A percentile compares a stretch with the other conserved stretches of the same genome.
These are phyloP conservation scores for Wickerhamomyces kurtzmanii DNA, from an alignment of 805 yeast genomes.

Conservation along the genomic window DNA sequence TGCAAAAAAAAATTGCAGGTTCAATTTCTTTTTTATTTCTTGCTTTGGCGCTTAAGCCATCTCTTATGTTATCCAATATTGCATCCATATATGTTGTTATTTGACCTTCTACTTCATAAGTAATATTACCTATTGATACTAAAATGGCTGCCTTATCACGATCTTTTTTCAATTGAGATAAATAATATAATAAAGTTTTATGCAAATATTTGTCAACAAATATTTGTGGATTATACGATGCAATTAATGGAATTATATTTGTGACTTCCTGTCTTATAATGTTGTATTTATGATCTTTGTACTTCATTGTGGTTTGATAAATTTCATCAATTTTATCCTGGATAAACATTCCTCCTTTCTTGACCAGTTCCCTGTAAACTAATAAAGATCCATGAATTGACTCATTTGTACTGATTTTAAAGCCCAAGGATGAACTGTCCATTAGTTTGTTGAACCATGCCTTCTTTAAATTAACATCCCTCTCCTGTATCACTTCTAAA, in stretches of 20 bases:
- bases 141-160: constrained; percentile 72
- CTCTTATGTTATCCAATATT: constrained; percentile 74
- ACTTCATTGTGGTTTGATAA: constrained; percentile 62
- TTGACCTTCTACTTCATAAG: constrained; percentile 65
- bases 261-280: constrained; percentile 81
- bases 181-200: constrained; percentile 64
- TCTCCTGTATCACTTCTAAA: constrained; percentile 64
- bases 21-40: constrained; percentile 55
- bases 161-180: constrained; percentile 67
- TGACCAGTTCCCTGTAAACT: constrained; percentile 70
- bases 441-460: constrained; percentile 69
- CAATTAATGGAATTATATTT: constrained; percentile 71
- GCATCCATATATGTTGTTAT: constrained; percentile 85
- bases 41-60: constrained; percentile 46
- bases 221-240: constrained; percentile 62
- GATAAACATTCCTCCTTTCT: constrained; percentile 64
- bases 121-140: constrained; percentile 75
- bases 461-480: constrained; percentile 62
- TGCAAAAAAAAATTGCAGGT: constrained; percentile 80
- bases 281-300: constrained; percentile 68
- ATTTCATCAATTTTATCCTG: constrained; percentile 65
- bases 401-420: constrained; percentile 46
- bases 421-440: constrained; percentile 55
- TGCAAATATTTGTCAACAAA: constrained; percentile 80
- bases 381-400: constrained; percentile 81